Evolutionary conservation across 2,329 filamentous ascomycete species (phyloP), one percentile per base, ranked within the genome.

Genomic region (Ceratocystis albifundus): DNA sequence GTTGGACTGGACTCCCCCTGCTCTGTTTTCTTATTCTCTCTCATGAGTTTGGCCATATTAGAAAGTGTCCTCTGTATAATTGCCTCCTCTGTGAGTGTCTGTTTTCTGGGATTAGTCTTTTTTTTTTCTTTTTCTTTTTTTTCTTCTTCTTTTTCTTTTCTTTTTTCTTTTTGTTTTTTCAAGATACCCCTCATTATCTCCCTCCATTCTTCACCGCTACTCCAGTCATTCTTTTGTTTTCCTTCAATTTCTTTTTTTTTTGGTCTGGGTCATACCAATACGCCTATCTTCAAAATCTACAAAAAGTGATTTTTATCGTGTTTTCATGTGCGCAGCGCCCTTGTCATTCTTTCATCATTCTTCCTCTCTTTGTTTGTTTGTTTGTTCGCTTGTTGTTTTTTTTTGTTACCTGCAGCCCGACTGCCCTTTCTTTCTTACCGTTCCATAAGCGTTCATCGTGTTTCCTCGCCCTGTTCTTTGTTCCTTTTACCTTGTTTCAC

Each of bases 31-130:
- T 67, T 28, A 20, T 59, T 65, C 22, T 63, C 32, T 69, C 69
- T 65, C 20, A 45, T 45, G 63, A 45, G 46, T 36, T 3, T 36
- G 32, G 70, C 67, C 64, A 70, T 70, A 69, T 70, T 59, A 65
- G 65, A 61, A 67, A 25, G 32, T 70, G 62, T 62, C 61, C 68
- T 46, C 61, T 50, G 15, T 10, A n/a, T 15, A 50, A 3, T 7
- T 50, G 20, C 17, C 46, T n/a, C 20, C 5, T 7, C 12, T 50
- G 17, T 22, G 46, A 22, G 46, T n/a, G 32, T 36, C 32, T 53
- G n/a, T 32, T 62, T 62, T 68, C 45, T 25, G 59, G 12, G 45
- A 32, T 48, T 53, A 59, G 46, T 69, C 44, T 41, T 41, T 36
- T 55, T 30, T 63, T 61, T 30, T 36, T 67, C 30, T 59, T 57